phyloP scores from a whole-genome alignment of 345 rosid genomes.

The Sonneratia caseolaris region DNA sequence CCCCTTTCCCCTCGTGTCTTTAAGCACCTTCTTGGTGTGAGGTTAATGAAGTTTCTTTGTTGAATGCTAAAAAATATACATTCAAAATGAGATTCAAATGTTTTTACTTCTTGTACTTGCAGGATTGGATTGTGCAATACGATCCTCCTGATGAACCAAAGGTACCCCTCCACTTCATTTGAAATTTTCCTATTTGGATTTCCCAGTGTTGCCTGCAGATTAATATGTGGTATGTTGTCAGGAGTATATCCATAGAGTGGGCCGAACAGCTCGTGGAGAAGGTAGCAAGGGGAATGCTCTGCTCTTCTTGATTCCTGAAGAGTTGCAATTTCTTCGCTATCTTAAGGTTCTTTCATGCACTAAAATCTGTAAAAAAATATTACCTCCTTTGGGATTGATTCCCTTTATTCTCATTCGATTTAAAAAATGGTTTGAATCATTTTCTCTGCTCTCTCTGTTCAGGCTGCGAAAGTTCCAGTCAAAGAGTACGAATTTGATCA shows the following conservation, averaged over 20 bases:
- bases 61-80: not conserved
- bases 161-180: conserved; percentile 26
- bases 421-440: not conserved
- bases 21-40: no score
- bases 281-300: conserved; percentile 93
- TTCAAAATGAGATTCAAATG: not conserved
- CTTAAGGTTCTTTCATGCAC: conserved; percentile 50
- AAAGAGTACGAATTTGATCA: conserved; percentile 78
- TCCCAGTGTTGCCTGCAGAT: conserved; percentile 3
- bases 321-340: conserved; percentile 77
- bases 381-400: not conserved
- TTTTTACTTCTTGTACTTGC: conserved; percentile 8
- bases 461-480: conserved; percentile 94
- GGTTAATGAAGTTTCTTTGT: no score
- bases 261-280: conserved; percentile 99
- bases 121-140: conserved; percentile 98
- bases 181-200: not conserved
- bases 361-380: not conserved
- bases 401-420: not conserved
- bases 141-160: conserved; percentile 99
- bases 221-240: conserved; percentile 22
- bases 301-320: conserved; percentile 88
- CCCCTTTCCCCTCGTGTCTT: not conserved
- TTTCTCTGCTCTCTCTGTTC: not conserved
- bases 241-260: conserved; percentile 99